A percentile compares a stretch with the other conserved stretches of the same genome.
Conservation (phyloP, 2,329 filamentous ascomycete genomes). For the Fusarium vanettenii region DNA sequence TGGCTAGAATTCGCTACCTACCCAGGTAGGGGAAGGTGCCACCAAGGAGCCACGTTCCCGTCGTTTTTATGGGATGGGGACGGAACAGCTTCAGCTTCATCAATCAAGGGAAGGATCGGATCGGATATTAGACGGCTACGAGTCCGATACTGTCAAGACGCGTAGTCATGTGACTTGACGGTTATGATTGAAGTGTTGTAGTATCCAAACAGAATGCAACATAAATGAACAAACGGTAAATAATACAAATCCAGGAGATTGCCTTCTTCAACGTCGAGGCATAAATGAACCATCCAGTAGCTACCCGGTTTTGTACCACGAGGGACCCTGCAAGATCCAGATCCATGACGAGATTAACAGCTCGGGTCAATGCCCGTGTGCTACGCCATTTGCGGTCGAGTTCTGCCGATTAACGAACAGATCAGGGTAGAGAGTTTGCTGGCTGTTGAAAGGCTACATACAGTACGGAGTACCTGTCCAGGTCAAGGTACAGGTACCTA, state of each 20-base stretch:
- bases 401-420: not conserved
- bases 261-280: not conserved
- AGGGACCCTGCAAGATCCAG: not conserved
- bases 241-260: not conserved
- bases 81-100: constrained; percentile 11
- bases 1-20: not conserved
- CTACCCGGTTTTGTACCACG: not conserved
- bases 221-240: not conserved
- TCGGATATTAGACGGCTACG: not conserved
- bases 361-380: not conserved
- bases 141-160: not conserved
- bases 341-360: not conserved
- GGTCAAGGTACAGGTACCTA: not conserved
- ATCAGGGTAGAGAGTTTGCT: not conserved
- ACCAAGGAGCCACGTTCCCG: not conserved
- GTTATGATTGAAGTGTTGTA: not conserved
- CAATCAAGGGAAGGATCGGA: constrained; percentile 10
- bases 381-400: not conserved
- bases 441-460: not conserved
- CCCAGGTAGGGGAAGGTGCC: constrained; percentile 2
- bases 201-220: not conserved
- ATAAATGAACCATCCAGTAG: not conserved
- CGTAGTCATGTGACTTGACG: constrained; percentile 21
- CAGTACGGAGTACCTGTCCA: not conserved
- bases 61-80: not conserved